These are phyloP conservation scores for Pleurotus djamor DNA, from an alignment of 768 basidiomycete genomes.

Conservation along the genomic window DNA sequence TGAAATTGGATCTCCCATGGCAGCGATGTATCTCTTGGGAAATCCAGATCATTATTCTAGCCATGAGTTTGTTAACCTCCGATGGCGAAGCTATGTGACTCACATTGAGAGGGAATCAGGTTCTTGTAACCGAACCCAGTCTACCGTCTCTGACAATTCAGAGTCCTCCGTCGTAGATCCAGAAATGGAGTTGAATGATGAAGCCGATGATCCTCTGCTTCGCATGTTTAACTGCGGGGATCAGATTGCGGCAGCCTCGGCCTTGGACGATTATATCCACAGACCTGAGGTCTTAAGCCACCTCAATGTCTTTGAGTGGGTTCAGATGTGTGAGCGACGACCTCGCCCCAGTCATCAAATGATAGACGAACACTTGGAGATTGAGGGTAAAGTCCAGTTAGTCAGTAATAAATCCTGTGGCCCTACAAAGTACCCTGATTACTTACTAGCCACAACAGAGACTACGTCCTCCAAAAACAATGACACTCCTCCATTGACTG, in stretches of 20 bases:
- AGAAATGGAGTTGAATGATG: conserved; percentile 4
- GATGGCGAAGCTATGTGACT: conserved; percentile 18
- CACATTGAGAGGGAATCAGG: not conserved
- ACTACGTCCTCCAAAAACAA: too few species aligned
- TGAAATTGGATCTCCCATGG: conserved; percentile 27
- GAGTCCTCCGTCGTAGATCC: too few species aligned
- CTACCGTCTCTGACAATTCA: too few species aligned
- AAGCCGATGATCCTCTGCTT: conserved; percentile 15
- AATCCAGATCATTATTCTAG: conserved; percentile 28
- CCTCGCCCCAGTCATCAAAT: too few species aligned
- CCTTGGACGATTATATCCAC: conserved; percentile 22
- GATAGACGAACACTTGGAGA: too few species aligned
- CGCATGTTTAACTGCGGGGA: conserved; percentile 13
- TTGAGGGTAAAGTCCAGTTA: too few species aligned
- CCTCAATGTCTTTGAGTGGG: conserved; percentile 24
- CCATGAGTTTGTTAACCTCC: conserved; percentile 23
- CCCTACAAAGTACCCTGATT: too few species aligned
- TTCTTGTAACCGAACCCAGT: not conserved
- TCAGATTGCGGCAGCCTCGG: conserved; percentile 12
- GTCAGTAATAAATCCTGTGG: too few species aligned
- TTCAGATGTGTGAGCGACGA: conserved; percentile 6
- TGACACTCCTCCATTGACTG: too few species aligned
- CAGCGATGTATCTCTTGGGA: conserved; percentile 18
- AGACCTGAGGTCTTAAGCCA: conserved; percentile 16
- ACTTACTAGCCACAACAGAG: too few species aligned